phyloP scores from a whole-genome alignment of 352 stramenopile genomes.

The Phytopythium ostracodes region DNA sequence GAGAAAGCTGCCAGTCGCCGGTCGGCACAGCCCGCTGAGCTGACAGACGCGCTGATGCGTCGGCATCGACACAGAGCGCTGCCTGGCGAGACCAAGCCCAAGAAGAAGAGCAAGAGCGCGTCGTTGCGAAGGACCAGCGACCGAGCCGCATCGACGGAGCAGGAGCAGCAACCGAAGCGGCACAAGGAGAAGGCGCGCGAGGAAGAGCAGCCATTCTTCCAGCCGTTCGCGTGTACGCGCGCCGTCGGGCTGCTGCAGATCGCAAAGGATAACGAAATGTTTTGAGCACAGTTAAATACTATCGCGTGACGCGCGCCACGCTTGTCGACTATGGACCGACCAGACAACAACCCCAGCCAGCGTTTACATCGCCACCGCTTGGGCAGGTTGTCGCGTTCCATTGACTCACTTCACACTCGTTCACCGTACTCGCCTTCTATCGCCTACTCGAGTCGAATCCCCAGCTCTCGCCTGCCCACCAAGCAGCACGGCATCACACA shows the following conservation, averaged over 20 bases:
- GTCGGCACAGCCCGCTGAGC: too few relatives aligned
- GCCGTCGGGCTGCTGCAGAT: conserved; percentile 51
- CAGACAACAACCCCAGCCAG: neutral
- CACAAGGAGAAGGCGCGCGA: conserved; percentile 13
- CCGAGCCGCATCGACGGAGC: neutral
- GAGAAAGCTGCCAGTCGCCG: neutral
- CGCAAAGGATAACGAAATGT: conserved; percentile 75
- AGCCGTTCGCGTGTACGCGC: conserved; percentile 64
- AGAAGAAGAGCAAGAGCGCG: conserved; percentile 18
- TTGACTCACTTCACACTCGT: neutral
- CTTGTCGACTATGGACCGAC: neutral
- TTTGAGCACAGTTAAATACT: conserved; percentile 27
- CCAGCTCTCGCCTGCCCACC: conserved; percentile 2
- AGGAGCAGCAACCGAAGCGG: neutral
- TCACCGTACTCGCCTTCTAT: neutral
- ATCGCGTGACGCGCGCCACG: neutral
- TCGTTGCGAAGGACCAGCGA: neutral
- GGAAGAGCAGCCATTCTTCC: conserved; percentile 26
- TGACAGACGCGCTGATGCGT: conserved; percentile 8
- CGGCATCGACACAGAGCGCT: conserved; percentile 8
- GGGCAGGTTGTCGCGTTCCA: neutral
- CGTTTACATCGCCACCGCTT: too few relatives aligned
- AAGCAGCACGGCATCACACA: neutral
- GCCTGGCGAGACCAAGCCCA: conserved; percentile 11
- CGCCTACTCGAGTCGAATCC: conserved; percentile 1